Evolutionary conservation across 2,329 filamentous ascomycete genomes (phyloP), one percentile per base, ranked within the genome.

Genomic region (Cladosporium halotolerans): DNA sequence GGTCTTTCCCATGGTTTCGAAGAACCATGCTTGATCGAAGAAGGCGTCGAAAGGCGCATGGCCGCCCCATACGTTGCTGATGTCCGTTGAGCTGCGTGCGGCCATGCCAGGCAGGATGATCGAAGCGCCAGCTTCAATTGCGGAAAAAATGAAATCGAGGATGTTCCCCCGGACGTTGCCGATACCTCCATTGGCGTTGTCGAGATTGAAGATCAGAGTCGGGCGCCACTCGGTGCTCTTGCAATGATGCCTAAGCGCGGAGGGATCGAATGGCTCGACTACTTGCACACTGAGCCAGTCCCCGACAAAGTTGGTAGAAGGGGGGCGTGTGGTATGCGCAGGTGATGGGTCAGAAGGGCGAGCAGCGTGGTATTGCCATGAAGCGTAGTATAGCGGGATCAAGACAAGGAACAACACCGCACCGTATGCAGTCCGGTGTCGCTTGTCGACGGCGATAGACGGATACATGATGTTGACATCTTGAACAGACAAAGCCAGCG

Each of bases 111-210:
- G 59, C 1, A 58, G 23, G 11, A 62, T 39, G 23, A 66, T 70
- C 60, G 60, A 56, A 68, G 75, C 75, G 51, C 76, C 76, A 40
- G 74, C 72, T 64, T 76, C 73, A 32, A 77, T 76, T 11, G 73
- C 73, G 48, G 73, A 70, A 41, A 74, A 69, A 18, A 78, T 61
- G 60, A 75, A 77, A 54, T 70, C 71, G 48, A 77, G 61, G 34
- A 74, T 64, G n/a, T 70, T 71, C 57, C 75, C 75, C 54, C 74
- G 71, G 14, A 76, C 70, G 48, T 71, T 68, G 5, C 67, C 72
- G n/a, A 78, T 60, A 4, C 72, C 74, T 3, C 74, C 76, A 2
- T 70, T 64, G 5, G 69, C 65, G n/a, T 71, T 65, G 14, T 72
- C 70, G 54, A 76, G 75, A 16, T 70, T 68, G 60, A 77, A 68